Evolutionary conservation across 73 alveolate genomes (phyloP).

Genomic region (Paramecium primaurelia): DNA sequence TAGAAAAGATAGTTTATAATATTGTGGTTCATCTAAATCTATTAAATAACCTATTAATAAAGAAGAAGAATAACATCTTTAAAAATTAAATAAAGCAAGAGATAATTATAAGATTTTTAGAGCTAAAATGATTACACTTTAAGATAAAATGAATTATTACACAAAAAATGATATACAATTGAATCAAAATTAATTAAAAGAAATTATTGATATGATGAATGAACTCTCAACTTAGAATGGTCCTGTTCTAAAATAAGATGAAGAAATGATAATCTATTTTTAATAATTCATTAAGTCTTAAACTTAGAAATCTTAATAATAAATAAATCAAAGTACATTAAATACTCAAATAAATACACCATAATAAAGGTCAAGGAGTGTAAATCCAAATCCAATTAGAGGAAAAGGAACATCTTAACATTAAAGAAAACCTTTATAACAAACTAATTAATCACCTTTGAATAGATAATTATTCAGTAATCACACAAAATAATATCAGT

Average conservation of each 20-base stretch:
- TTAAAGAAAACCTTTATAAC: constrained; percentile 9
- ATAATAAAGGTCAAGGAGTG: not conserved
- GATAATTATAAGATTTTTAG: constrained; percentile 20
- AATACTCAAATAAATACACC: not conserved
- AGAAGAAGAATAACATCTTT: constrained; percentile 10
- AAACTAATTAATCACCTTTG: constrained; percentile 6
- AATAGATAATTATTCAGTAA: not conserved
- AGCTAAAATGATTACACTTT: not conserved
- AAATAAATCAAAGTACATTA: not conserved
- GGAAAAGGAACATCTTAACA: constrained; percentile 33
- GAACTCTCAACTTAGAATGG: not conserved
- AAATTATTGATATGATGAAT: constrained; percentile 25
- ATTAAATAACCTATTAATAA: not conserved
- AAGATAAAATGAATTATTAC: not conserved
- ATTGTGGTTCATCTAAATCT: not conserved
- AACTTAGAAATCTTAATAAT: not conserved
- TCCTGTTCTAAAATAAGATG: not conserved
- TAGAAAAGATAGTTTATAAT: constrained; percentile 6
- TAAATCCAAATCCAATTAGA: not conserved
- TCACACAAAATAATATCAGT: not conserved
- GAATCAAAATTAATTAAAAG: not conserved
- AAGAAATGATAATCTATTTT: not conserved
- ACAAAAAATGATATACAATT: not conserved
- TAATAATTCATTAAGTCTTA: not conserved
- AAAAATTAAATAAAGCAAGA: constrained; percentile 33